Evolutionary conservation across 1,284 basidiomycete genomes (phyloP).

Genomic region (Tetrapyrgos nigripes): DNA sequence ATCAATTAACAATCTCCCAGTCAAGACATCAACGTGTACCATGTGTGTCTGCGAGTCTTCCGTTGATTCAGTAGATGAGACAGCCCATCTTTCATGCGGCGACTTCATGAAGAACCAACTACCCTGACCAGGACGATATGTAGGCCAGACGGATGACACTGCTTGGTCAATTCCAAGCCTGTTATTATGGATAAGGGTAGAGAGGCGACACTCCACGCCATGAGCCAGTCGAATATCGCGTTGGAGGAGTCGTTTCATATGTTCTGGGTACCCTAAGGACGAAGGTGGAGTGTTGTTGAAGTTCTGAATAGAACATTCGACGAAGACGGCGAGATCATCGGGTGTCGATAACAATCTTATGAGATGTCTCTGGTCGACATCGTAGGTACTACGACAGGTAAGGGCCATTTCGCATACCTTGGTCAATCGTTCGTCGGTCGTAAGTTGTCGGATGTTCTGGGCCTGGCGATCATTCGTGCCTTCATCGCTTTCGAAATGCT

Average conservation of each 20-base stretch:
- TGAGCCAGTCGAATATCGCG: constrained; percentile 29
- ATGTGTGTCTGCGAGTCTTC: constrained; percentile 9
- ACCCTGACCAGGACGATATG: constrained; percentile 31
- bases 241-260: constrained; percentile 16
- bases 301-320: constrained; percentile 31
- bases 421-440: not conserved
- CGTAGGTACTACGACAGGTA: constrained; percentile 34
- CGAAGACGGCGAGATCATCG: constrained; percentile 26
- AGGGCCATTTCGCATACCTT: constrained; percentile 29
- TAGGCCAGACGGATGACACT: constrained; percentile 41
- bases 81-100: constrained; percentile 27
- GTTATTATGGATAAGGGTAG: not conserved
- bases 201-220: constrained; percentile 22
- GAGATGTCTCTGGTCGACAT: constrained; percentile 22
- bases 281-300: constrained; percentile 27
- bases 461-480: too few species aligned
- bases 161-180: constrained; percentile 40
- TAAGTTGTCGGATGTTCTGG: not conserved
- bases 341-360: not conserved
- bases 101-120: constrained; percentile 36
- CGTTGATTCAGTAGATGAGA: constrained; percentile 1
- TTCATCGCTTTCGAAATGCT: not conserved
- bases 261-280: not conserved
- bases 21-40: constrained; percentile 34
- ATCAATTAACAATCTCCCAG: constrained; percentile 34